These are phyloP conservation scores for Phyllachora maydis DNA, from an alignment of 2,329 filamentous ascomycete genomes.

Conservation along the genomic window DNA sequence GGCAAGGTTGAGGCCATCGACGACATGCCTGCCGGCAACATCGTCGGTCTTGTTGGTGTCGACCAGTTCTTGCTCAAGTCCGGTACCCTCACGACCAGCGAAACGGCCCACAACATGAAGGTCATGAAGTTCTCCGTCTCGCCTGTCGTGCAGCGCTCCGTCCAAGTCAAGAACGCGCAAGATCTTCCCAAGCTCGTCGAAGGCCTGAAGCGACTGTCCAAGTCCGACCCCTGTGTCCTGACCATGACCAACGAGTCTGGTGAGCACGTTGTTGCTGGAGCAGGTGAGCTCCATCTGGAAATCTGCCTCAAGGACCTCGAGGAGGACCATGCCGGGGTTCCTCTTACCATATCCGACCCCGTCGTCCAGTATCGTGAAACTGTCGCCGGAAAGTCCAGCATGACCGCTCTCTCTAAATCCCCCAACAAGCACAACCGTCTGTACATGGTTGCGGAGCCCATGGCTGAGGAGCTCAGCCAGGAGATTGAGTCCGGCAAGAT, in stretches of 20 bases:
- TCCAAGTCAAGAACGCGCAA: conserved; percentile 99
- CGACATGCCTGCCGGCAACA: conserved; percentile 98
- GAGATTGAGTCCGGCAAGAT: conserved; percentile 90
- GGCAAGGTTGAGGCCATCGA: conserved; percentile 97
- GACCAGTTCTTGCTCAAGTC: conserved; percentile 99
- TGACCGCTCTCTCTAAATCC: conserved; percentile 95
- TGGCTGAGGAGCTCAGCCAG: conserved; percentile 76
- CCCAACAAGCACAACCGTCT: conserved; percentile 99
- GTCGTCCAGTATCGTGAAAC: conserved; percentile 99
- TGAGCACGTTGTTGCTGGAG: conserved; percentile 98
- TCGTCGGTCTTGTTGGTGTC: conserved; percentile 96
- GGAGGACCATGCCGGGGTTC: conserved; percentile 97
- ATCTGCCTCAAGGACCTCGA: conserved; percentile 99
- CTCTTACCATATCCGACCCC: conserved; percentile 92
- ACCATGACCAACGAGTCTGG: conserved; percentile 77
- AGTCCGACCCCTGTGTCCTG: conserved; percentile 97
- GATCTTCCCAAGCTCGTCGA: conserved; percentile 99
- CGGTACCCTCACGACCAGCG: conserved; percentile 92
- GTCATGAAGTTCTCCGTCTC: conserved; percentile 99
- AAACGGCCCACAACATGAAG: conserved; percentile 99
- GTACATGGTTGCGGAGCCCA: conserved; percentile 81
- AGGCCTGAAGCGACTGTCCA: conserved; percentile 99
- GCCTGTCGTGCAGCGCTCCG: conserved; percentile 92
- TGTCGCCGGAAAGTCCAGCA: conserved; percentile 65
- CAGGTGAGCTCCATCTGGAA: conserved; percentile 97